These are phyloP conservation scores for Zygotorulaspora danielsina DNA, from an alignment of 805 yeast species.

Conservation along the genomic window DNA sequence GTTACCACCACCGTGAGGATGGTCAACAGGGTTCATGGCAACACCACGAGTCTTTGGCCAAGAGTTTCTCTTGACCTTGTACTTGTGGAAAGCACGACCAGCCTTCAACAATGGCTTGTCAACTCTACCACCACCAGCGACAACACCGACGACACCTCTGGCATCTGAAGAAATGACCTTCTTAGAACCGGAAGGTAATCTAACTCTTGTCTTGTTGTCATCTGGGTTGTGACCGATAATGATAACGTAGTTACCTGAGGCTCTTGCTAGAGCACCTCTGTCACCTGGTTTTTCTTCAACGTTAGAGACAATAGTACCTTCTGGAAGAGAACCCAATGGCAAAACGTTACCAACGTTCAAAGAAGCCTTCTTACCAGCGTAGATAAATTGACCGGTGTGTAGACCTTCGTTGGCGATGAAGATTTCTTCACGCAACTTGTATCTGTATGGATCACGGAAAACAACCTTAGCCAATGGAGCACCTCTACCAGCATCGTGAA, in stretches of 20 bases:
- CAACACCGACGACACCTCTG: constrained; percentile 99
- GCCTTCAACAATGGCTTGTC: constrained; percentile 99
- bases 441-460: constrained; percentile 99
- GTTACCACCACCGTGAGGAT: constrained; percentile 99
- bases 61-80: constrained; percentile 98
- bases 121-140: constrained; percentile 99
- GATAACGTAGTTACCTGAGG: constrained; percentile 99
- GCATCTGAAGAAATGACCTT: constrained; percentile 92
- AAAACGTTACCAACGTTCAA: constrained; percentile 95
- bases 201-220: constrained; percentile 98
- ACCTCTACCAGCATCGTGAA: constrained; percentile 99
- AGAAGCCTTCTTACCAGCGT: constrained; percentile 98
- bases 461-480: constrained; percentile 99
- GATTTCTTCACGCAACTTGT: constrained; percentile 96
- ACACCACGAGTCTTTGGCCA: constrained; percentile 99
- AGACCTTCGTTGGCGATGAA: constrained; percentile 99
- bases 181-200: constrained; percentile 99
- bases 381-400: constrained; percentile 98
- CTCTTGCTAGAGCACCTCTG: constrained; percentile 99
- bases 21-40: constrained; percentile 99
- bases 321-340: constrained; percentile 96
- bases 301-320: constrained; percentile 98
- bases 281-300: constrained; percentile 99
- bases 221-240: constrained; percentile 99
- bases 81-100: constrained; percentile 99